Percentiles rank a stretch among this genome's conserved stretches.
Evolutionary conservation across 768 basidiomycete genomes (phyloP).

Genomic region (Xerocomus spinulosus): DNA sequence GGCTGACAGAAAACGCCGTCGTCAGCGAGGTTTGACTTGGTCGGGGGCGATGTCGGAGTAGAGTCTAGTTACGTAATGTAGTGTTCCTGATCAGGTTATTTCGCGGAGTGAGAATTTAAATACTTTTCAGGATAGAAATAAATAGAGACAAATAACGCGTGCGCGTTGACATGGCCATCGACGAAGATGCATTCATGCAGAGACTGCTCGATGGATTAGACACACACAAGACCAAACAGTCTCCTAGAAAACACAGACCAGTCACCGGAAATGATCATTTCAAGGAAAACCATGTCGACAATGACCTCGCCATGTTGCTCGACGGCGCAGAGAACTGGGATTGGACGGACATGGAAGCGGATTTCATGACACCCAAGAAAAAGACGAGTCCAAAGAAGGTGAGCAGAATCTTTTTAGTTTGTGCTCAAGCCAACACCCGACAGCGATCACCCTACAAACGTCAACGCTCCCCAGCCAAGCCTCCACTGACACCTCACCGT

Average conservation of each 20-base stretch:
- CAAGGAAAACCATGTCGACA: constrained; percentile 19
- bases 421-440: not conserved
- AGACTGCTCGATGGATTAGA: constrained; percentile 49
- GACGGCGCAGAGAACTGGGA: constrained; percentile 71
- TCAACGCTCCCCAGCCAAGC: constrained; percentile 19
- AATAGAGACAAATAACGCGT: constrained; percentile 26
- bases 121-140: not conserved
- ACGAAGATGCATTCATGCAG: constrained; percentile 59
- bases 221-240: constrained; percentile 10
- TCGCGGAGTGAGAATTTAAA: constrained; percentile 6
- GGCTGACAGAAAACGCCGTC: constrained; percentile 49
- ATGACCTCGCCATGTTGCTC: constrained; percentile 50
- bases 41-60: constrained; percentile 45
- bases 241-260: constrained; percentile 23
- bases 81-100: not conserved
- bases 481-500: constrained; percentile 7
- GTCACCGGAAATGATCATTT: not conserved
- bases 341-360: constrained; percentile 53
- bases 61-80: no score
- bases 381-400: constrained; percentile 29
- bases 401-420: not conserved
- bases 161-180: constrained; percentile 34
- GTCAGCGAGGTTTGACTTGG: constrained; percentile 45
- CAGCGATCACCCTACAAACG: constrained; percentile 13
- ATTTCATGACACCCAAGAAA: constrained; percentile 50